phyloP scores from a whole-genome alignment of 495 filamentous ascomycete genomes.

The Lasiosphaeriaceae sp. region DNA sequence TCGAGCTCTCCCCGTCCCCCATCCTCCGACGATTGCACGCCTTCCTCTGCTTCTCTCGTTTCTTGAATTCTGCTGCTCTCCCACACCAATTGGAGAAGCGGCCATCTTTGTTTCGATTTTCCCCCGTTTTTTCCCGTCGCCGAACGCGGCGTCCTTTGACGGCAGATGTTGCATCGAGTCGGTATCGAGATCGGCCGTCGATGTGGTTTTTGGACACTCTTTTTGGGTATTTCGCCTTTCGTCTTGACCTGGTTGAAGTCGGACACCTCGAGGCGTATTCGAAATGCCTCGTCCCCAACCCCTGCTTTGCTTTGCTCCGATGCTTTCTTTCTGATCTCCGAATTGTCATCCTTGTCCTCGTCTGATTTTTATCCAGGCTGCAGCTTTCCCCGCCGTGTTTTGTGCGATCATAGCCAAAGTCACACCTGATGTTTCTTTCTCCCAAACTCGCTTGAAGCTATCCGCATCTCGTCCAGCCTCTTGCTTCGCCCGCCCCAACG shows the following conservation, averaged over 20 bases:
- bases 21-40: slow-evolving; percentile 19
- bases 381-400: not conserved
- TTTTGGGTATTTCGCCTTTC: slow-evolving; percentile 21
- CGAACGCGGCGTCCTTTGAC: not conserved
- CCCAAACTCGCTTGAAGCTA: slow-evolving; percentile 35
- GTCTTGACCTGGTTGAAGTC: slow-evolving; percentile 9
- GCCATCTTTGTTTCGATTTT: slow-evolving; percentile 15
- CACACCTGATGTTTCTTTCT: slow-evolving; percentile 20
- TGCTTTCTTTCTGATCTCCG: slow-evolving; percentile 16
- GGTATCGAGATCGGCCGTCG: not conserved
- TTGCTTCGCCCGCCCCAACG: slow-evolving; percentile 7
- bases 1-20: slow-evolving; percentile 32
- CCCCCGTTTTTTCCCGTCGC: slow-evolving; percentile 16
- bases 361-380: slow-evolving; percentile 6
- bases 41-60: slow-evolving; percentile 38
- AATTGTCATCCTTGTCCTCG: slow-evolving; percentile 22
- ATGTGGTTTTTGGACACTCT: slow-evolving; percentile 11
- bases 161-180: not conserved
- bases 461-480: slow-evolving; percentile 27
- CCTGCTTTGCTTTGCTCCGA: slow-evolving; percentile 25
- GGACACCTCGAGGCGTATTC: slow-evolving; percentile 31
- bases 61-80: slow-evolving; percentile 17
- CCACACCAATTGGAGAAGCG: slow-evolving; percentile 4
- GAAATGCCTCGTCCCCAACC: slow-evolving; percentile 24
- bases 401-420: slow-evolving; percentile 11